Conservation (phyloP, 1,139 yeast genomes). For the Debaryomyces psychrophilus region DNA sequence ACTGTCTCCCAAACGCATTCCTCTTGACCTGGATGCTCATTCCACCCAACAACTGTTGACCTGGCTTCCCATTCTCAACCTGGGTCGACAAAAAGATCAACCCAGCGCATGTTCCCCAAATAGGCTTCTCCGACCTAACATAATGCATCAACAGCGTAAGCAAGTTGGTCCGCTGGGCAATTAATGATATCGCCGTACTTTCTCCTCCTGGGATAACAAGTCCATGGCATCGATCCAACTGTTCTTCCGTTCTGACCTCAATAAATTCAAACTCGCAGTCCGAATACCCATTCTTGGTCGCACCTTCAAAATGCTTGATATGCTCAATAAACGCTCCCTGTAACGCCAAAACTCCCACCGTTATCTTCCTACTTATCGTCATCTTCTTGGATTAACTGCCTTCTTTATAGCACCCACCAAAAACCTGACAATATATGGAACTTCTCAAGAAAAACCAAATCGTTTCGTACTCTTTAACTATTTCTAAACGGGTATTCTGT, state of each 20-base stretch:
- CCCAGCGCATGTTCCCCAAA: conserved; percentile 93
- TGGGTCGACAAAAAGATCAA: conserved; percentile 66
- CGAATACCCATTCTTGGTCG: conserved; percentile 30
- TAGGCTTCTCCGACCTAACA: conserved; percentile 55
- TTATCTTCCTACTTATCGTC: conserved; percentile 22
- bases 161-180: conserved; percentile 67
- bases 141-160: conserved; percentile 57
- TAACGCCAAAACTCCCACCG: conserved; percentile 72
- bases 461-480: not conserved
- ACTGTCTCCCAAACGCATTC: conserved; percentile 81
- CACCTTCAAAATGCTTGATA: conserved; percentile 51
- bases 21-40: conserved; percentile 66
- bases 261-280: conserved; percentile 32
- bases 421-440: not conserved
- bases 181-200: conserved; percentile 73
- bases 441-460: not conserved
- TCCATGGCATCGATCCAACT: conserved; percentile 57
- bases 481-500: not conserved
- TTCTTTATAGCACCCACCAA: not conserved
- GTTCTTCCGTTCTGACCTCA: conserved; percentile 56
- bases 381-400: conserved; percentile 3
- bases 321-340: conserved; percentile 86
- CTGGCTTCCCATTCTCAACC: conserved; percentile 56
- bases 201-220: conserved; percentile 83
- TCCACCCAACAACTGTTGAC: conserved; percentile 68